These are phyloP conservation scores for Apiotrichum brassicae DNA, from an alignment of 1,284 basidiomycete species.

Conservation along the genomic window DNA sequence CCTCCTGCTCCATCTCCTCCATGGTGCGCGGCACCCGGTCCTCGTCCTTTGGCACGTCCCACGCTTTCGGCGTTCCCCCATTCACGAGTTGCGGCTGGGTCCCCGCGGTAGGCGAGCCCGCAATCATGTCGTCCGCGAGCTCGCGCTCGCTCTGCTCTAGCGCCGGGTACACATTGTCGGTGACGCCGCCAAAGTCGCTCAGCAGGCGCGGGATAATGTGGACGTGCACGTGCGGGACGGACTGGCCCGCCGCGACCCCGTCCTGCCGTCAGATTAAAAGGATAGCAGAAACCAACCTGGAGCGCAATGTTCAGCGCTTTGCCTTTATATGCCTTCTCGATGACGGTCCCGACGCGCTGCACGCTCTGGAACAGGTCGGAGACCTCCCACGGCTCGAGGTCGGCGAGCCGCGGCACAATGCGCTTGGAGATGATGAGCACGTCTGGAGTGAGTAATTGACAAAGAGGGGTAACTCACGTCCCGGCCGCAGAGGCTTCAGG, in stretches of 20 bases:
- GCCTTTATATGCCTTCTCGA: constrained; percentile 47
- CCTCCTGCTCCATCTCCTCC: constrained; percentile 72
- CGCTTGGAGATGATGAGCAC: constrained; percentile 78
- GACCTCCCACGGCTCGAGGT: constrained; percentile 65
- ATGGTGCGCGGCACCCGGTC: constrained; percentile 59
- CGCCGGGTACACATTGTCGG: constrained; percentile 72
- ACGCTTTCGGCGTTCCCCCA: constrained; percentile 43
- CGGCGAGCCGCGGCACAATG: constrained; percentile 66
- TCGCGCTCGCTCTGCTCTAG: constrained; percentile 61
- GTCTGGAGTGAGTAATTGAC: constrained; percentile 52
- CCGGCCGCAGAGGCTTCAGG: constrained; percentile 84
- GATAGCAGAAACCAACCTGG: constrained; percentile 54
- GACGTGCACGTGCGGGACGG: constrained; percentile 83
- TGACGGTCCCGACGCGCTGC: constrained; percentile 49
- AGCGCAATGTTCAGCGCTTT: constrained; percentile 69
- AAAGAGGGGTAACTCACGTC: constrained; percentile 58
- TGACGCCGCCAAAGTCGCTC: constrained; percentile 54
- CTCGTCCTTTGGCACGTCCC: constrained; percentile 59
- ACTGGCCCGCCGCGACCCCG: constrained; percentile 76
- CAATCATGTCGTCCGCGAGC: constrained; percentile 11
- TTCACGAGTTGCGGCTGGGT: not conserved
- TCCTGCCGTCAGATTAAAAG: constrained; percentile 53
- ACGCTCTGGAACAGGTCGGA: constrained; percentile 70
- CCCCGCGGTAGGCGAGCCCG: too few species aligned
- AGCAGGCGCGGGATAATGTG: constrained; percentile 74